Evolutionary conservation across 164 flowering plant genomes (phyloP).

Genomic region (Vitis riparia): DNA sequence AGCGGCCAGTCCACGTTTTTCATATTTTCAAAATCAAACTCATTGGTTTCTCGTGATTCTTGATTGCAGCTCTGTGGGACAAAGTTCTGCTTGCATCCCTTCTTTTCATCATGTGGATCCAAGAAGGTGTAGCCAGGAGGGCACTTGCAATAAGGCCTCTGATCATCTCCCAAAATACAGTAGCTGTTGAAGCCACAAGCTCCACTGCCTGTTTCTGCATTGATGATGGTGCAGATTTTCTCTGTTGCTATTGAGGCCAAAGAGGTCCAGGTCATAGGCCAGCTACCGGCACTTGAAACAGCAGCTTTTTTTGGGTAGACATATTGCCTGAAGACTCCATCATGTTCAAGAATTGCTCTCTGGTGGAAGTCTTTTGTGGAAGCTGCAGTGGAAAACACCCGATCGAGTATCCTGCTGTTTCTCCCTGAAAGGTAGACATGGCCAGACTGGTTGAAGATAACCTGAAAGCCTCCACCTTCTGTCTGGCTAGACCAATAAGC

Average conservation of each 20-base stretch:
- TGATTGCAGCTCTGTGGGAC: constrained; percentile 19
- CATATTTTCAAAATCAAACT: constrained; percentile 8
- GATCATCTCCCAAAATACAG: too few species aligned
- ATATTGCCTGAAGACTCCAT: constrained; percentile 32
- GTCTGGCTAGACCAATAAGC: constrained; percentile 22
- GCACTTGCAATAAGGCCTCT: too few species aligned
- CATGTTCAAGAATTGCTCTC: constrained; percentile 28
- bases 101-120: constrained; percentile 6
- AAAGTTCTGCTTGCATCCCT: constrained; percentile 31
- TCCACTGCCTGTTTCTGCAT: too few species aligned
- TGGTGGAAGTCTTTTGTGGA: constrained; percentile 13
- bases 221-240: too few species aligned
- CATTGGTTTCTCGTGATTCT: not conserved
- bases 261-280: too few species aligned
- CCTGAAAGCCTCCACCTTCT: constrained; percentile 9
- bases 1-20: constrained; percentile 32
- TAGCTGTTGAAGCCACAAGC: not conserved
- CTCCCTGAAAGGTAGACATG: constrained; percentile 12
- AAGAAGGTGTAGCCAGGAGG: too few species aligned
- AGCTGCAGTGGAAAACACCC: too few species aligned
- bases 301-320: constrained; percentile 12
- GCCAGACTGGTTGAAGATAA: constrained; percentile 27
- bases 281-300: too few species aligned
- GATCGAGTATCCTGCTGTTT: not conserved
- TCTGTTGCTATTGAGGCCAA: too few species aligned